These are phyloP conservation scores for Phytopythium vexans DNA, from an alignment of 352 stramenopile genomes.

Conservation along the genomic window DNA sequence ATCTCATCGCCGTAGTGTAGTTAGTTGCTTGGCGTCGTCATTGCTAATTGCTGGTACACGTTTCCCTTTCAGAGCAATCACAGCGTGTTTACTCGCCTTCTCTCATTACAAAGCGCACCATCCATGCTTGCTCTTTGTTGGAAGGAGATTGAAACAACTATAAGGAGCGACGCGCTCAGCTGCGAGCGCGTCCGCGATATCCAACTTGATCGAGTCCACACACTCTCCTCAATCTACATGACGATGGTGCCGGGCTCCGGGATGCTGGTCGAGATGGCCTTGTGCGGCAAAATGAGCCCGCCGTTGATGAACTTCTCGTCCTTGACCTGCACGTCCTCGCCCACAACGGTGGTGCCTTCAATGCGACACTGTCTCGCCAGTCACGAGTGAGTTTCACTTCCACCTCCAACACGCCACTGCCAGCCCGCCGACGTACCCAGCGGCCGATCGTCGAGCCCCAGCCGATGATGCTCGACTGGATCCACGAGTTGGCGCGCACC, in stretches of 20 bases:
- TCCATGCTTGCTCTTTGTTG: not conserved
- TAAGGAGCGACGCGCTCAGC: conserved; percentile 6
- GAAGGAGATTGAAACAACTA: not conserved
- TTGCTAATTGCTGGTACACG: no score
- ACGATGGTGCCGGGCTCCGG: conserved; percentile 85
- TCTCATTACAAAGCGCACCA: not conserved
- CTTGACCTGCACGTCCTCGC: conserved; percentile 86
- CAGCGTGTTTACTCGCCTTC: no score
- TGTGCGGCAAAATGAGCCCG: conserved; percentile 84
- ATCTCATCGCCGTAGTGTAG: no score
- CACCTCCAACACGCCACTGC: no score
- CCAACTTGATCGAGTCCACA: not conserved
- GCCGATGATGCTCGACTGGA: conserved; percentile 87
- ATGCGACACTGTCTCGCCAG: conserved; percentile 55
- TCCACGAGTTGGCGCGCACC: conserved; percentile 79
- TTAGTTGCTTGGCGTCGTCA: no score
- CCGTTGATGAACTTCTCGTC: conserved; percentile 90
- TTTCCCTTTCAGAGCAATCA: no score
- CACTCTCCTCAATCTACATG: conserved; percentile 46
- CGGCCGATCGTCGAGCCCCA: conserved; percentile 85
- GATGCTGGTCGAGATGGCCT: conserved; percentile 84
- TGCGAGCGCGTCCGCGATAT: not conserved
- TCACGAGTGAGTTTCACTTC: no score
- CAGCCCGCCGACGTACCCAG: conserved; percentile 41
- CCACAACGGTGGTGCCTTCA: conserved; percentile 81